Conservation (phyloP, 768 basidiomycete species). For the Leucocoprinus leucothites region DNA sequence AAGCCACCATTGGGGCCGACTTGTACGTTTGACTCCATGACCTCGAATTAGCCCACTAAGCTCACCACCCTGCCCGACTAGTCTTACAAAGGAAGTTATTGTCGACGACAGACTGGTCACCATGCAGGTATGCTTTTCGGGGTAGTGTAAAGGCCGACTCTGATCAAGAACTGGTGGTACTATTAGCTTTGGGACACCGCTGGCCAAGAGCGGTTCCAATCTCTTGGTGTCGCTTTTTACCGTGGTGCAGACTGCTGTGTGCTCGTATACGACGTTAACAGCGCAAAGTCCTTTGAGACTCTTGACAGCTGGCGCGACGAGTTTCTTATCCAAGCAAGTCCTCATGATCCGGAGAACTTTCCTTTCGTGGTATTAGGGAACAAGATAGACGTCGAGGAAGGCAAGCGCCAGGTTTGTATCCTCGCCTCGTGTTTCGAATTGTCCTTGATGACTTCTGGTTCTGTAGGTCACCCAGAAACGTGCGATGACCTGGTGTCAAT, state of each 20-base stretch:
- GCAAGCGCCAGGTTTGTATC: conserved; percentile 83
- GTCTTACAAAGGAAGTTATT: conserved; percentile 97
- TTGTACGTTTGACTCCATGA: conserved; percentile 56
- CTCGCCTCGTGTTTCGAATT: neutral
- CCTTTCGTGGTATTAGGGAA: conserved; percentile 99
- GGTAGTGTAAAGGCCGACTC: neutral
- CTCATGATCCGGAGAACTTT: conserved; percentile 99
- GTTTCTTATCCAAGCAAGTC: conserved; percentile 97
- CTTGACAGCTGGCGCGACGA: conserved; percentile 99
- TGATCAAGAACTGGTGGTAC: neutral
- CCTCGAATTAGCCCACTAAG: conserved; percentile 17
- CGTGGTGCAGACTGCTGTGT: conserved; percentile 99
- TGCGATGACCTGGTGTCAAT: conserved; percentile 99
- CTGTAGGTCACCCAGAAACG: conserved; percentile 95
- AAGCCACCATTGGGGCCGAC: conserved; percentile 97
- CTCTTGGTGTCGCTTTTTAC: conserved; percentile 98
- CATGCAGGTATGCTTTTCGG: conserved; percentile 73
- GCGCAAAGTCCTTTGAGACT: conserved; percentile 96
- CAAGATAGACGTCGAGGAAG: conserved; percentile 99
- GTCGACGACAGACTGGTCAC: conserved; percentile 97
- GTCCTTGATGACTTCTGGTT: neutral
- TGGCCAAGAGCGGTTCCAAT: conserved; percentile 99
- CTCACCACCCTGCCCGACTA: conserved; percentile 27
- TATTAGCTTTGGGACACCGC: conserved; percentile 96
- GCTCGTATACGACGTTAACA: conserved; percentile 98